These are phyloP conservation scores for Rasamsonia emersonii DNA, from an alignment of 2,329 filamentous ascomycete species.

Conservation along the genomic window DNA sequence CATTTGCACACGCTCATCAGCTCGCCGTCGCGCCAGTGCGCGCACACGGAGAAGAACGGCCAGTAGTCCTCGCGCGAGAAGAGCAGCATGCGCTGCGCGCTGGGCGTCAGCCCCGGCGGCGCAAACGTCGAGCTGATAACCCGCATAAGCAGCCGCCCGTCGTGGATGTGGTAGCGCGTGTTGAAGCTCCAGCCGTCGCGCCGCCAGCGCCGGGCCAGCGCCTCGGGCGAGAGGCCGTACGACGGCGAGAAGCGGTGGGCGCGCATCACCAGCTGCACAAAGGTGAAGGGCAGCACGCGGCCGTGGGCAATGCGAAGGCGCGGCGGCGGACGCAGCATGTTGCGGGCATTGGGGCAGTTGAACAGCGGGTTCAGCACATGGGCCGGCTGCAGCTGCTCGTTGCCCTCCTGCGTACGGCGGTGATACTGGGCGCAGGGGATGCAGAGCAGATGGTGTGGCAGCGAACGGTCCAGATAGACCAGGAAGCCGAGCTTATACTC, in stretches of 20 bases:
- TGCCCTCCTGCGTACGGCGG: slow-evolving; percentile 43
- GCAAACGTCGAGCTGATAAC: slow-evolving; percentile 48
- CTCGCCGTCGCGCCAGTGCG: slow-evolving; percentile 55
- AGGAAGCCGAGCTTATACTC: slow-evolving; percentile 44
- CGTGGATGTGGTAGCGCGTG: slow-evolving; percentile 46
- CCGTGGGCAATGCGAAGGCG: slow-evolving; percentile 47
- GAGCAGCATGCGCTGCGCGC: slow-evolving; percentile 47
- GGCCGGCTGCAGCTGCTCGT: slow-evolving; percentile 46
- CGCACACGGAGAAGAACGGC: slow-evolving; percentile 54
- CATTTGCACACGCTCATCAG: slow-evolving; percentile 55
- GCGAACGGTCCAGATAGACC: slow-evolving; percentile 39
- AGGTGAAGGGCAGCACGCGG: slow-evolving; percentile 49
- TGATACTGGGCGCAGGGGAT: slow-evolving; percentile 51
- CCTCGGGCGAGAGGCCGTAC: slow-evolving; percentile 41
- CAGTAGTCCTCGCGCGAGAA: slow-evolving; percentile 53
- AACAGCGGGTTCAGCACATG: slow-evolving; percentile 48
- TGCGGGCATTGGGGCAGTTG: slow-evolving; percentile 45
- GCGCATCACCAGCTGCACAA: slow-evolving; percentile 49
- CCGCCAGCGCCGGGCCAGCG: slow-evolving; percentile 47
- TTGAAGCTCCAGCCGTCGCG: slow-evolving; percentile 48
- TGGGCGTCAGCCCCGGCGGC: slow-evolving; percentile 42
- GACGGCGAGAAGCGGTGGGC: slow-evolving; percentile 37
- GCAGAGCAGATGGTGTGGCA: slow-evolving; percentile 52
- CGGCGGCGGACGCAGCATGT: slow-evolving; percentile 39
- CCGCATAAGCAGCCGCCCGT: slow-evolving; percentile 50